phyloP scores from a whole-genome alignment of 768 basidiomycete species.

The Boletus rubescentipes region DNA sequence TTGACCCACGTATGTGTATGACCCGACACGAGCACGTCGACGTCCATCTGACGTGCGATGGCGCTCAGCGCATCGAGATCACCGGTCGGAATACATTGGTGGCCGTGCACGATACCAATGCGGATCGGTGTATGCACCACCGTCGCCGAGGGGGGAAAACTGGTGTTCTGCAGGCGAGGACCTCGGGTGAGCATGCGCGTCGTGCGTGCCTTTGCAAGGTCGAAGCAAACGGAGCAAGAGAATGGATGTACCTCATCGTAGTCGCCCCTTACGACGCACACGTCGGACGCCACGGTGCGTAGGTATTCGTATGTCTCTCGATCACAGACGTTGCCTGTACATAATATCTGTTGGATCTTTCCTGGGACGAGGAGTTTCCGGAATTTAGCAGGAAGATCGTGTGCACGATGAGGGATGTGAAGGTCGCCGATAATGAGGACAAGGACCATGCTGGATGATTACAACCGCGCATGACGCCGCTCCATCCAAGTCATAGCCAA shows the following conservation, averaged over 20 bases:
- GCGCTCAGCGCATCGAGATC: slow-evolving; percentile 88
- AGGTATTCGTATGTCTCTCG: slow-evolving; percentile 97
- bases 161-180: slow-evolving; percentile 45
- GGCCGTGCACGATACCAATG: slow-evolving; percentile 92
- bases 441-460: slow-evolving; percentile 53
- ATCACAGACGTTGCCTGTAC: slow-evolving; percentile 97
- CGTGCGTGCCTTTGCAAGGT: background rate
- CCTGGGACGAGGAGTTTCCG: slow-evolving; percentile 94
- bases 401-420: slow-evolving; percentile 87
- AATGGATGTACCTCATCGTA: slow-evolving; percentile 79
- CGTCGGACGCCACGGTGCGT: slow-evolving; percentile 89
- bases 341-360: slow-evolving; percentile 97
- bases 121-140: slow-evolving; percentile 82
- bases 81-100: slow-evolving; percentile 90
- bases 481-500: background rate
- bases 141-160: slow-evolving; percentile 78
- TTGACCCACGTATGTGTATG: slow-evolving; percentile 86
- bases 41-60: slow-evolving; percentile 94
- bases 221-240: background rate
- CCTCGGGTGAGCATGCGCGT: slow-evolving; percentile 1
- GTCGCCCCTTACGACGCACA: slow-evolving; percentile 89
- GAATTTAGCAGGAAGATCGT: slow-evolving; percentile 94
- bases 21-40: slow-evolving; percentile 91
- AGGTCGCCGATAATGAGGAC: slow-evolving; percentile 97
- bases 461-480: background rate